phyloP scores from a whole-genome alignment of 257 asterid species.

The Agastache rugosa region DNA sequence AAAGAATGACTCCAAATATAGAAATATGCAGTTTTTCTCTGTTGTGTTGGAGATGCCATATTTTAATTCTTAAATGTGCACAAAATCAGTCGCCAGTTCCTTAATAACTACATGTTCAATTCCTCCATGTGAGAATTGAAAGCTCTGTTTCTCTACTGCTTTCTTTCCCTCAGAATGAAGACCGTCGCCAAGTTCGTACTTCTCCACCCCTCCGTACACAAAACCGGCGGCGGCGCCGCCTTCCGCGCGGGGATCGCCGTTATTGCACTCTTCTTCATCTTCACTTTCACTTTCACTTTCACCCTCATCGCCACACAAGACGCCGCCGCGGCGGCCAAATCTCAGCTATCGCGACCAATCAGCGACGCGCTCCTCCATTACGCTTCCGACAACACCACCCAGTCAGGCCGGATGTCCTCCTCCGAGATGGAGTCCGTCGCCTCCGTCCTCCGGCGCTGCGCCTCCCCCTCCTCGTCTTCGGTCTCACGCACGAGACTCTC shows the following conservation, averaged over 20 bases:
- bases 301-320: conserved; percentile 48
- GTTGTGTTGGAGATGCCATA: no score
- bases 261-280: conserved; percentile 51
- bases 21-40: no score
- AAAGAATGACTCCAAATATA: no score
- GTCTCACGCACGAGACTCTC: conserved; percentile 73
- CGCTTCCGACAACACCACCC: conserved; percentile 49
- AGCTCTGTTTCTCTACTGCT: conserved; percentile 9
- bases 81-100: no score
- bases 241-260: conserved; percentile 57
- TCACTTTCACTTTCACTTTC: conserved; percentile 46
- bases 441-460: conserved; percentile 63
- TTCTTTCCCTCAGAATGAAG: conserved; percentile 53
- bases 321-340: conserved; percentile 31
- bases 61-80: background rate
- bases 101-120: background rate
- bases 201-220: conserved; percentile 49
- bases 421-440: conserved; percentile 57
- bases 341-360: conserved; percentile 48
- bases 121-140: background rate
- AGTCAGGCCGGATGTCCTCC: conserved; percentile 51
- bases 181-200: conserved; percentile 60
- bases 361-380: conserved; percentile 72
- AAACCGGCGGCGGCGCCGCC: conserved; percentile 41
- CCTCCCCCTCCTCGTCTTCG: conserved; percentile 70